Conservation (phyloP, 83 land plant genomes). For the Diphasiastrum complanatum region DNA sequence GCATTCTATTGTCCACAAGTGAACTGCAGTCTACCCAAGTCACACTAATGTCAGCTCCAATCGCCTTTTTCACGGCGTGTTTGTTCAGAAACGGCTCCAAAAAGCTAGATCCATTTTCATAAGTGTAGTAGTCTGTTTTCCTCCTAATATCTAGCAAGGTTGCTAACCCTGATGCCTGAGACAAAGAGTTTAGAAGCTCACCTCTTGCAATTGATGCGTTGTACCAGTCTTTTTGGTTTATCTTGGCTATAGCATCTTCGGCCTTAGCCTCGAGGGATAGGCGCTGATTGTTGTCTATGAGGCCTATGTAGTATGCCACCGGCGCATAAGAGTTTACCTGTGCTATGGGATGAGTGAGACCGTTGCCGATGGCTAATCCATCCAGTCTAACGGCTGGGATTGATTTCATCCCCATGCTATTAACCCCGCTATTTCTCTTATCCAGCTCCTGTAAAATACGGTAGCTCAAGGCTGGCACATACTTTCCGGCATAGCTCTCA, state of each 20-base stretch:
- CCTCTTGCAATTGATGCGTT: slow-evolving; percentile 46
- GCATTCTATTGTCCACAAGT: slow-evolving; percentile 34
- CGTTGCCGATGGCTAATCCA: slow-evolving; percentile 77
- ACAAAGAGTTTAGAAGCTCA: slow-evolving; percentile 27
- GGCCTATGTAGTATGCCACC: slow-evolving; percentile 54
- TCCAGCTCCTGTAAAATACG: slow-evolving; percentile 39
- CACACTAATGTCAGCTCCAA: slow-evolving; percentile 33
- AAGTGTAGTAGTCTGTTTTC: slow-evolving; percentile 32
- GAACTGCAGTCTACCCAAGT: slow-evolving; percentile 39
- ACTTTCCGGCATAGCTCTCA: slow-evolving; percentile 91
- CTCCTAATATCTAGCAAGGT: slow-evolving; percentile 54
- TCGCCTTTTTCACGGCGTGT: slow-evolving; percentile 40
- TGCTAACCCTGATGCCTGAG: slow-evolving; percentile 54
- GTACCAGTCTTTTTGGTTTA: slow-evolving; percentile 35
- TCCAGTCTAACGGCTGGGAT: slow-evolving; percentile 34
- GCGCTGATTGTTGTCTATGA: slow-evolving; percentile 56
- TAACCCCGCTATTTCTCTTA: not conserved
- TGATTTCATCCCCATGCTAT: not conserved
- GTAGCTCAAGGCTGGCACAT: slow-evolving; percentile 67
- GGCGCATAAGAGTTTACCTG: slow-evolving; percentile 57
- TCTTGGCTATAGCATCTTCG: slow-evolving; percentile 34
- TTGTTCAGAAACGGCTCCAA: slow-evolving; percentile 35
- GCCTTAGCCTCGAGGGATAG: slow-evolving; percentile 15
- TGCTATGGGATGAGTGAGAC: slow-evolving; percentile 62
- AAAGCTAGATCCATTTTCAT: slow-evolving; percentile 20